These are phyloP conservation scores for Lycium barbarum DNA, from an alignment of 257 asterid species.

Conservation along the genomic window DNA sequence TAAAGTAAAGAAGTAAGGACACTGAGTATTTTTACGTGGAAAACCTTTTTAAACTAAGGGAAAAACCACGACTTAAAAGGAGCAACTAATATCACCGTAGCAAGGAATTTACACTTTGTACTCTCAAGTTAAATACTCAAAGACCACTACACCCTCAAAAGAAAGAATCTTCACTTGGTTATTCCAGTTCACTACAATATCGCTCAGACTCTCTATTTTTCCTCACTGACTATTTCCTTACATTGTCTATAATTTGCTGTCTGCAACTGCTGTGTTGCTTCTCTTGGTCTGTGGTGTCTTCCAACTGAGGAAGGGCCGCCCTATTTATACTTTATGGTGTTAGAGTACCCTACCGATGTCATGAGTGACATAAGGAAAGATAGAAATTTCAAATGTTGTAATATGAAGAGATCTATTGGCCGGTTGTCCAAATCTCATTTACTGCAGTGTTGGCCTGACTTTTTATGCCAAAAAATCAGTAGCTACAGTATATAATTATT, in stretches of 20 bases:
- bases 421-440: background rate
- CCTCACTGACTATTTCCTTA: background rate
- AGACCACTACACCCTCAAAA: background rate
- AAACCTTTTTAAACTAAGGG: background rate
- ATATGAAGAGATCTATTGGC: background rate
- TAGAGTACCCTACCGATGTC: background rate
- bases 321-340: background rate
- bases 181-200: background rate
- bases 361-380: background rate
- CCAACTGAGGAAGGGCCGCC: background rate
- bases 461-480: background rate
- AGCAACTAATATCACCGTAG: background rate
- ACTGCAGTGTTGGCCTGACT: background rate
- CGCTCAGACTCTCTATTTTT: too few species aligned
- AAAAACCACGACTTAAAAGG: background rate
- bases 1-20: background rate
- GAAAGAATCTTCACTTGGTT: background rate
- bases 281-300: background rate
- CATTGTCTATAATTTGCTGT: background rate
- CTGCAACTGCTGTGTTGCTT: background rate
- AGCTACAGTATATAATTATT: background rate
- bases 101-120: background rate
- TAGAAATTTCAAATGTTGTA: background rate
- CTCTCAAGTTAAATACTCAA: background rate
- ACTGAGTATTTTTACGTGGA: background rate